Percentiles rank a stretch among this genome's conserved stretches.
These are phyloP conservation scores for Angomonas ambiguus DNA, from an alignment of 208 protist genomes.

Conservation along the genomic window DNA sequence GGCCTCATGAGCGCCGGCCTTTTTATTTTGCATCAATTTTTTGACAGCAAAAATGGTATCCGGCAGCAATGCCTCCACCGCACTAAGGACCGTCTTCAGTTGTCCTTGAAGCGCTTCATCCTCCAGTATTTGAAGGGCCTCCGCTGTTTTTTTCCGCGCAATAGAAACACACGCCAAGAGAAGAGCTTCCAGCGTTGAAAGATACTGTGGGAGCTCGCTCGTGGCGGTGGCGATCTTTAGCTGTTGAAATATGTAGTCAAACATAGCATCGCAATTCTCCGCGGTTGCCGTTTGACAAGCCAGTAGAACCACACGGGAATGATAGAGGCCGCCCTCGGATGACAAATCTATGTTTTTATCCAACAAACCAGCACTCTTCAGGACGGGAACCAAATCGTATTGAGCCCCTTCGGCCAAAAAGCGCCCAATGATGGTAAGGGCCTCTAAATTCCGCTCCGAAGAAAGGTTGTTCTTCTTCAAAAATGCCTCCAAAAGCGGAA, in stretches of 20 bases:
- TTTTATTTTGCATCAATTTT: constrained; percentile 23
- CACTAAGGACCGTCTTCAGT: constrained; percentile 22
- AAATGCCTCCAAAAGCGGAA: constrained; percentile 64
- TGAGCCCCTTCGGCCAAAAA: constrained; percentile 25
- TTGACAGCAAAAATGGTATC: constrained; percentile 44
- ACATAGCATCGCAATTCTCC: constrained; percentile 48
- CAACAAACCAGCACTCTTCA: constrained; percentile 46
- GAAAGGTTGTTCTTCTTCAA: constrained; percentile 30
- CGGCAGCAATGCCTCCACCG: constrained; percentile 18
- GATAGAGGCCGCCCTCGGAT: constrained; percentile 31
- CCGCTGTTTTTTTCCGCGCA: constrained; percentile 45
- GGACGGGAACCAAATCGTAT: constrained; percentile 42
- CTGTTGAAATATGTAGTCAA: constrained; percentile 24
- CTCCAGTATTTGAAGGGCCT: constrained; percentile 62
- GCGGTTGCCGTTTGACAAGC: constrained; percentile 45
- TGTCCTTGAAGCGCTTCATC: constrained; percentile 50
- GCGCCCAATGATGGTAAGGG: constrained; percentile 46
- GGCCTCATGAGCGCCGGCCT: constrained; percentile 34
- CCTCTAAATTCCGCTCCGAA: constrained; percentile 50
- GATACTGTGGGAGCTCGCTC: constrained; percentile 32
- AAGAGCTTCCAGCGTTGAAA: constrained; percentile 65
- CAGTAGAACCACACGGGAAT: constrained; percentile 49
- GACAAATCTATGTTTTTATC: constrained; percentile 10
- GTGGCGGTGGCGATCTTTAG: constrained; percentile 18
- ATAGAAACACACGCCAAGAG: constrained; percentile 56